Evolutionary conservation across 75 land plant species (phyloP), one percentile per base, ranked within the genome.

Genomic region (Cunninghamia lanceolata): DNA sequence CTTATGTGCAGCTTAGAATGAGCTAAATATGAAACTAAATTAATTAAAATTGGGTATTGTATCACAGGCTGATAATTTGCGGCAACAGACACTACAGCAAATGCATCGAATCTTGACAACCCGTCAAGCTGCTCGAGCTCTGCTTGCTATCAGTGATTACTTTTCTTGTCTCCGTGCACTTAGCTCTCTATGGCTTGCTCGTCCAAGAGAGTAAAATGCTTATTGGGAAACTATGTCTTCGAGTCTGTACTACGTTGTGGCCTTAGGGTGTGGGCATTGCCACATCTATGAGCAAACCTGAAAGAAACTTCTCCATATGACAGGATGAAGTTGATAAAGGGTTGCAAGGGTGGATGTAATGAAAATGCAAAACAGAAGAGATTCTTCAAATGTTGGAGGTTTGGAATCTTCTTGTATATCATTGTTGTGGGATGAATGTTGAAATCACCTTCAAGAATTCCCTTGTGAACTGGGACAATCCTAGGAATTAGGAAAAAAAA

Each of bases 61-160:
- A 15, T 71, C 19, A 6, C 86, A 94, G 95, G 95, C 94, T 38
- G 95, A 94, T 85, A 88, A 88, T 84, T 88, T 94, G 71, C 86
- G 95, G 73, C 94, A 93, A 83, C 95, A 94, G 86, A 93, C 95
- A 19, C 77, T 94, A 66, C 95, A 94, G 82, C 92, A 91, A 70
- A 91, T 91, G 92, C 91, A 90, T 76, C 75, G 92, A 25, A 91
- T 91, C 9, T 59, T 93, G 70, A 94, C 94, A 10, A 93, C 95
- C 1, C 91, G 94, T 0, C 95, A 94, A 82, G 91, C 95, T 40
- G 95, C 94, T 46, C 90, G 95, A 32, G 95, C 94, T 9, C 87
- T 94, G 21, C 91, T 94, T 73, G 91, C 92, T 17, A 92, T 94
- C 36, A 84, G 92, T 77, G 95, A 94, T 83, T 93, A 93, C 66